A percentile compares a stretch with the other conserved stretches of the same genome.
phyloP scores from a whole-genome alignment of 768 basidiomycete species.

The Suillus subalutaceus region DNA sequence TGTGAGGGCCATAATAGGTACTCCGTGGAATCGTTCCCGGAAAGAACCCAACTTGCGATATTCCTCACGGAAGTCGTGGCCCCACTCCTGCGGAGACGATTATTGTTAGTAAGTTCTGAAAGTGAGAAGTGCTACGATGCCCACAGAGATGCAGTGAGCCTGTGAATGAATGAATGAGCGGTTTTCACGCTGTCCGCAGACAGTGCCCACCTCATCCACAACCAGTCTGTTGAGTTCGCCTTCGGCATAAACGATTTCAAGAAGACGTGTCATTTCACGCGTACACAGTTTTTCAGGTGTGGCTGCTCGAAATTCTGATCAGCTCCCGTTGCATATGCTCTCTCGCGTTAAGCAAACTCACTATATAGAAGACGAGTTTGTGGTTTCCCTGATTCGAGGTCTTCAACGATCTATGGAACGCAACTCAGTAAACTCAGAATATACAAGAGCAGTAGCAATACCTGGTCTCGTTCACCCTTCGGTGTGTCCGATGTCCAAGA shows the following conservation, averaged over 20 bases:
- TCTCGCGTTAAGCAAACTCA: slow-evolving; percentile 34
- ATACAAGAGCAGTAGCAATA: slow-evolving; percentile 23
- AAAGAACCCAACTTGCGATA: slow-evolving; percentile 76
- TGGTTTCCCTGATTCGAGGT: slow-evolving; percentile 63
- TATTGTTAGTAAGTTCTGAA: not conserved
- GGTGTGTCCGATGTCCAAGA: slow-evolving; percentile 71
- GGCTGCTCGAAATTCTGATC: slow-evolving; percentile 39
- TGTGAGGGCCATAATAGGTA: slow-evolving; percentile 88
- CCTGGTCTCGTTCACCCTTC: slow-evolving; percentile 55
- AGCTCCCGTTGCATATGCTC: not conserved
- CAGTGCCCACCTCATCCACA: slow-evolving; percentile 68
- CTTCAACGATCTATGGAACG: slow-evolving; percentile 54
- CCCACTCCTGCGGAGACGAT: slow-evolving; percentile 66
- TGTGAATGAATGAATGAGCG: slow-evolving; percentile 26
- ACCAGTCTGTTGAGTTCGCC: slow-evolving; percentile 71
- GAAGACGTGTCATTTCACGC: slow-evolving; percentile 51
- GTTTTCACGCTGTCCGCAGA: not conserved
- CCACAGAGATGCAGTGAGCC: slow-evolving; percentile 85
- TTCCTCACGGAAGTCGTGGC: slow-evolving; percentile 76
- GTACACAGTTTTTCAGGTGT: slow-evolving; percentile 77
- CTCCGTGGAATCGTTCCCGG: slow-evolving; percentile 61
- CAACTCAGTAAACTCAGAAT: not conserved
- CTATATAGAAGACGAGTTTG: slow-evolving; percentile 70
- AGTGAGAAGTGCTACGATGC: slow-evolving; percentile 13
- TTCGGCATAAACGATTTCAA: slow-evolving; percentile 55